Conservation (phyloP, 2,329 filamentous ascomycete genomes). For the Cadophora sp. region DNA sequence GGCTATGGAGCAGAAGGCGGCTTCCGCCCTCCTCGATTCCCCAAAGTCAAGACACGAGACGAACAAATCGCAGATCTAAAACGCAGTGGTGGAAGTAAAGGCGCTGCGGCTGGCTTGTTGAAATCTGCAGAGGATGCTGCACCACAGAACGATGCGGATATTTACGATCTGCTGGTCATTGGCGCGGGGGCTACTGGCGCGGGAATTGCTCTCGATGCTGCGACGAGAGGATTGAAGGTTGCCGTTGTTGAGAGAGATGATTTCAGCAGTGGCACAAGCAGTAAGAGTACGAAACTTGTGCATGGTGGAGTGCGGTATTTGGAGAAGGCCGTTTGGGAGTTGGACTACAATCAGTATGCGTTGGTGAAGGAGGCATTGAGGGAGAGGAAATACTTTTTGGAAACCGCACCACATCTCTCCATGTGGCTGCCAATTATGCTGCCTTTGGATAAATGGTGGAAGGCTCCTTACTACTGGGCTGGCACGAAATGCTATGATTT, state of each 20-base stretch:
- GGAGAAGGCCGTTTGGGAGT: slow-evolving; percentile 78
- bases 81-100: slow-evolving; percentile 55
- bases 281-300: slow-evolving; percentile 80
- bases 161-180: slow-evolving; percentile 73
- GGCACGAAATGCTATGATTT: slow-evolving; percentile 86
- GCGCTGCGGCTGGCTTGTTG: slow-evolving; percentile 54
- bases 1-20: slow-evolving; percentile 72
- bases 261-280: slow-evolving; percentile 76
- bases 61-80: slow-evolving; percentile 60
- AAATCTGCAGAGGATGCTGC: slow-evolving; percentile 50
- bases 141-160: slow-evolving; percentile 48
- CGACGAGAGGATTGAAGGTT: slow-evolving; percentile 73
- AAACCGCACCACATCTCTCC: slow-evolving; percentile 76
- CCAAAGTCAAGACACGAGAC: slow-evolving; percentile 55
- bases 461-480: slow-evolving; percentile 78
- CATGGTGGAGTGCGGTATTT: slow-evolving; percentile 78
- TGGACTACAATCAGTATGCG: slow-evolving; percentile 76
- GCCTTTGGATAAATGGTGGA: slow-evolving; percentile 78
- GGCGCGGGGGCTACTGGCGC: slow-evolving; percentile 75
- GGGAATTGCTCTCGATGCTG: slow-evolving; percentile 75
- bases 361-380: slow-evolving; percentile 76
- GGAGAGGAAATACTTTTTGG: slow-evolving; percentile 77
- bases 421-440: slow-evolving; percentile 80
- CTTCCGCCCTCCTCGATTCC: slow-evolving; percentile 63
- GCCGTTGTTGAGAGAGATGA: slow-evolving; percentile 76